phyloP scores from a whole-genome alignment of 139 green algal genomes.

The Chlamydomonas incerta region DNA sequence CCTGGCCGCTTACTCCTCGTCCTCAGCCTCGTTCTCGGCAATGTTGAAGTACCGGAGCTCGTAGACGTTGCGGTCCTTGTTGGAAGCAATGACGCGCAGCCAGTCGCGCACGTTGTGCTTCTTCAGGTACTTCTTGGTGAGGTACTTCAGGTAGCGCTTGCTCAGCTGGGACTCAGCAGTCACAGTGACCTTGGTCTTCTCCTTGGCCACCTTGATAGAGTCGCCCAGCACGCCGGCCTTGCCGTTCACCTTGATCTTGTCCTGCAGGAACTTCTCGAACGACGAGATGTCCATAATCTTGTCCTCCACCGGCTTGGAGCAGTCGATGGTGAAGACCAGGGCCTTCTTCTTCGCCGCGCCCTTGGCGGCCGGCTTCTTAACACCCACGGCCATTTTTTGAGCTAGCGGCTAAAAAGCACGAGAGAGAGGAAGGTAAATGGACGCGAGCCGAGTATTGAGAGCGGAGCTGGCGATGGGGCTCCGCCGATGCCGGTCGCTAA shows the following conservation, averaged over 20 bases:
- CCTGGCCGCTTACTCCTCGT: constrained; percentile 82
- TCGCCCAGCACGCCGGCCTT: constrained; percentile 91
- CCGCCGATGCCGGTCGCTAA: too few species aligned
- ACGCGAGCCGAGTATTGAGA: neutral
- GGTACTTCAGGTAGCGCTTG: constrained; percentile 99
- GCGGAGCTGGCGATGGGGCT: too few species aligned
- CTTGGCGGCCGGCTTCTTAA: constrained; percentile 49
- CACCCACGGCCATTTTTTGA: constrained; percentile 29
- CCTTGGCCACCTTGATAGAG: constrained; percentile 82
- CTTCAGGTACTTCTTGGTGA: constrained; percentile 99
- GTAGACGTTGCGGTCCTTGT: constrained; percentile 98
- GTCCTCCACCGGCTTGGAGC: constrained; percentile 71
- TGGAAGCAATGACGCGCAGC: constrained; percentile 98
- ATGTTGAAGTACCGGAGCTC: constrained; percentile 99
- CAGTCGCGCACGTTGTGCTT: constrained; percentile 99
- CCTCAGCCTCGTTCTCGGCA: constrained; percentile 90
- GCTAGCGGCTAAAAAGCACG: constrained; percentile 27
- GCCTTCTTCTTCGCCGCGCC: constrained; percentile 53
- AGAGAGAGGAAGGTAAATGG: constrained; percentile 9
- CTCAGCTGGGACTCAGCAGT: constrained; percentile 81
- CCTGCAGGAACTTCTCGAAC: constrained; percentile 98
- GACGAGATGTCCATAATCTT: constrained; percentile 89
- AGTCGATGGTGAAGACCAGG: constrained; percentile 62
- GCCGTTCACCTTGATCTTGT: constrained; percentile 96
- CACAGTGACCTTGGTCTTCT: constrained; percentile 95